Percentiles rank a stretch among this genome's conserved stretches.
phyloP scores from a whole-genome alignment of 2,329 filamentous ascomycete genomes.

The Colletotrichum costaricense region DNA sequence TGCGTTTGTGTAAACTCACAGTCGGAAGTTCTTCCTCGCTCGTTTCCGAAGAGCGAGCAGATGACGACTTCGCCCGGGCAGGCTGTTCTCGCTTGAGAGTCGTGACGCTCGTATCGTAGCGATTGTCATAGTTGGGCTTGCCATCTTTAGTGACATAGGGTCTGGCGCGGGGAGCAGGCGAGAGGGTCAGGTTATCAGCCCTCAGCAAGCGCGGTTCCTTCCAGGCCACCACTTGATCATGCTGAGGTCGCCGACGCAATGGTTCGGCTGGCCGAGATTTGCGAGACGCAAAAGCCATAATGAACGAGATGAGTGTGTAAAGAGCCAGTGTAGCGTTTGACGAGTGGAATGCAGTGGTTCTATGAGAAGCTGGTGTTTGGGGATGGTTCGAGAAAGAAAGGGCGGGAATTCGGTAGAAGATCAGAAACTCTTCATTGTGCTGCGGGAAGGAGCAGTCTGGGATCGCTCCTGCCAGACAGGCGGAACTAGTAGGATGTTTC shows the following conservation, averaged over 20 bases:
- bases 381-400: background rate
- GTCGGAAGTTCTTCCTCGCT: background rate
- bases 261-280: background rate
- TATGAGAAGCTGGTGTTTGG: background rate
- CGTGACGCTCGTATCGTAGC: background rate
- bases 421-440: background rate
- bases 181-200: slow-evolving; percentile 12
- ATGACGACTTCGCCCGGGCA: background rate
- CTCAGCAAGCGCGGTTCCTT: slow-evolving; percentile 26
- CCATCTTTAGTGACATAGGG: slow-evolving; percentile 25
- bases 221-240: background rate
- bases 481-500: slow-evolving; percentile 6
- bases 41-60: background rate
- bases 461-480: slow-evolving; percentile 5
- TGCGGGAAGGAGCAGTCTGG: slow-evolving; percentile 9
- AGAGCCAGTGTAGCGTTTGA: background rate
- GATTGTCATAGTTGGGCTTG: slow-evolving; percentile 13
- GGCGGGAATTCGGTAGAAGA: background rate
- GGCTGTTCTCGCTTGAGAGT: slow-evolving; percentile 11
- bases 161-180: background rate
- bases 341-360: background rate
- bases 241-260: background rate
- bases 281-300: background rate
- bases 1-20: background rate
- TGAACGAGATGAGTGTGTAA: background rate